phyloP scores from a whole-genome alignment of 192 early-diverging fungal species.

The Coemansia sp. region DNA sequence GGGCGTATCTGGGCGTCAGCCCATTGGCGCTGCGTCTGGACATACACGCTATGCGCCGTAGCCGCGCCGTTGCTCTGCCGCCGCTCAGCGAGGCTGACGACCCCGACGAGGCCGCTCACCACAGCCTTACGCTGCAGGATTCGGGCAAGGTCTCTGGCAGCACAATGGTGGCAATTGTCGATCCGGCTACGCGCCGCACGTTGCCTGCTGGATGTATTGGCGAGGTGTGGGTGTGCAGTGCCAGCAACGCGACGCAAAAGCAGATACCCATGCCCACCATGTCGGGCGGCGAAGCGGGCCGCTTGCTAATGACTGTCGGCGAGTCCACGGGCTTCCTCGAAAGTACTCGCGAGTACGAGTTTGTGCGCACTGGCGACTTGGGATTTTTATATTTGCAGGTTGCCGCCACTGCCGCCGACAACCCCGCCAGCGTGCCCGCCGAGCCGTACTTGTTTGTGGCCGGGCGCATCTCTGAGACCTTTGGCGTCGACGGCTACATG shows the following conservation, averaged over 20 bases:
- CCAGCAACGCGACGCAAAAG: constrained; percentile 34
- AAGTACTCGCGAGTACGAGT: constrained; percentile 54
- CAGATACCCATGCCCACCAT: constrained; percentile 8
- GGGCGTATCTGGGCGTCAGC: constrained; percentile 71
- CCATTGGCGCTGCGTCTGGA: constrained; percentile 64
- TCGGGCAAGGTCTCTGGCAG: constrained; percentile 70
- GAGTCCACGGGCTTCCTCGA: constrained; percentile 45
- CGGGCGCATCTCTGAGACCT: constrained; percentile 64
- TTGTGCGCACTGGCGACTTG: constrained; percentile 74
- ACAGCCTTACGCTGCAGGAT: constrained; percentile 59
- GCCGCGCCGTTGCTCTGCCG: constrained; percentile 54
- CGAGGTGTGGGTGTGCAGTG: constrained; percentile 78
- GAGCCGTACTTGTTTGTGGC: constrained; percentile 74
- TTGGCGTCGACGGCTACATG: constrained; percentile 63
- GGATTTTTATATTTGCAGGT: constrained; percentile 79
- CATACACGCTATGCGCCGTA: constrained; percentile 58
- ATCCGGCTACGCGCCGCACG: constrained; percentile 65
- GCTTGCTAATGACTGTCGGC: constrained; percentile 6
- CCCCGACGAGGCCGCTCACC: constrained; percentile 43
- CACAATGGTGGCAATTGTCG: constrained; percentile 79
- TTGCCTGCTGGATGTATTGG: constrained; percentile 67
- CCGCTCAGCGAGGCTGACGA: constrained; percentile 8
- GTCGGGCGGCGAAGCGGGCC: not conserved
- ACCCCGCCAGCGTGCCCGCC: constrained; percentile 47
- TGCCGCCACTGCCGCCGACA: constrained; percentile 39